Evolutionary conservation across 345 rosid species (phyloP), one percentile per base, ranked within the genome.

Genomic region (Populus nigra): DNA sequence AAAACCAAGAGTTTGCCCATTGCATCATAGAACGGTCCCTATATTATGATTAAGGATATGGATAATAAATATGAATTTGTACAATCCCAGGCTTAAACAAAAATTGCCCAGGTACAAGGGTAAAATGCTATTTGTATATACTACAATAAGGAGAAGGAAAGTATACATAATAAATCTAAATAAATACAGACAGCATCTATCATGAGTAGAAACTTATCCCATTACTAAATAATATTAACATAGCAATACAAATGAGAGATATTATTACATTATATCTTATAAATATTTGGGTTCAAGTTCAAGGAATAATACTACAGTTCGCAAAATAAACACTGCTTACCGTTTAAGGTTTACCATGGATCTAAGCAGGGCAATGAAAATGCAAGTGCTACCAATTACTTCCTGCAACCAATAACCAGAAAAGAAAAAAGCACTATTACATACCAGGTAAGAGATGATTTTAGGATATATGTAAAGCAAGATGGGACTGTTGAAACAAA

Each of bases 261-360:
- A 47, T 47, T 47, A 47, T 47, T 47, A 13, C 1, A 47, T 47
- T 15, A 47, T 12, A 47, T 47, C 17, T 23, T n/a, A 27, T 38
- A 20, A 55, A n/a, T 41, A 62, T 27, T 79, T 39, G 39, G 23
- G 23, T 53, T 69, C 33, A 74, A 38, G 25, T 50, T 65, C 55
- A 38, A 69, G n/a, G 29, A 59, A 55, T 35, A 59, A 36, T 38
- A 23, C 72, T n/a, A 27, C 3, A 35, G 25, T 61, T 17, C 35
- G 73, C 35, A 65, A 23, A 74, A 49, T 15, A 77, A 47, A 22
- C 73, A 88, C 97, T 80, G 53, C 53, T 47, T 73, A 96, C 99
- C 98, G 97, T 25, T 87, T 79, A 79, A 89, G 91, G 77, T 78
- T 87, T 77, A 92, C 70, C 98, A 96, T 93, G 79, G 99, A 93